Conservation (phyloP, 2,329 filamentous ascomycete genomes). For the Sporothrix humicola region DNA sequence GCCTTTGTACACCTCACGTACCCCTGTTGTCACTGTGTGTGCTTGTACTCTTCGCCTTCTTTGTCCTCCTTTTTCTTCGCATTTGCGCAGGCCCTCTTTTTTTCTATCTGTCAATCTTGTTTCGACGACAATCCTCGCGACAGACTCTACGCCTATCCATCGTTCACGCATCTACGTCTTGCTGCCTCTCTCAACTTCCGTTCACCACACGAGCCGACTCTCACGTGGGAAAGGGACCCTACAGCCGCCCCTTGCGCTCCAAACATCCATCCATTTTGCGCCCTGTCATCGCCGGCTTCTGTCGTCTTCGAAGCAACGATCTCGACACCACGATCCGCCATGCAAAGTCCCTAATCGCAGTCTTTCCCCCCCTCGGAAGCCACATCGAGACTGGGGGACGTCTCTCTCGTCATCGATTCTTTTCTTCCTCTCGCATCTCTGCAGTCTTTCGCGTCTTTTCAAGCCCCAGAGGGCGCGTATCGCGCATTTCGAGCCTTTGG, state of each 20-base stretch:
- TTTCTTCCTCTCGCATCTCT: not conserved
- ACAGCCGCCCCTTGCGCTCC: not conserved
- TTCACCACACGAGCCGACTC: not conserved
- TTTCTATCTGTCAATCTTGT: not conserved
- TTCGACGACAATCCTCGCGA: constrained; percentile 11
- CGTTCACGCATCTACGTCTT: not conserved
- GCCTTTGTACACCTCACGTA: constrained; percentile 16
- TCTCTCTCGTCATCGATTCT: not conserved
- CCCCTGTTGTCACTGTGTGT: constrained; percentile 8
- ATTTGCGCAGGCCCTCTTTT: constrained; percentile 6
- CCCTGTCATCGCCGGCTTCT: not conserved
- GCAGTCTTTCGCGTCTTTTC: not conserved
- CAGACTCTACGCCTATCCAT: not conserved
- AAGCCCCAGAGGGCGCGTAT: constrained; percentile 1
- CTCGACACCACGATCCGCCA: constrained; percentile 18
- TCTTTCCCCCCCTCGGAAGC: constrained; percentile 21
- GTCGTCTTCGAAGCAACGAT: constrained; percentile 6
- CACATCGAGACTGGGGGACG: constrained; percentile 18
- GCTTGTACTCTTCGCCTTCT: not conserved
- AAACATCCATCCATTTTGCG: not conserved
- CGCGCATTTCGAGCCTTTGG: not conserved
- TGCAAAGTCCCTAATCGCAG: constrained; percentile 28
- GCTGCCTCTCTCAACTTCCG: not conserved
- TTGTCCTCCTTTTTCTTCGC: constrained; percentile 6
- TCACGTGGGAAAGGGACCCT: not conserved